Base-by-base conservation (phyloP, 179 eudicot species). In the Corrigiola litoralis region DNA sequence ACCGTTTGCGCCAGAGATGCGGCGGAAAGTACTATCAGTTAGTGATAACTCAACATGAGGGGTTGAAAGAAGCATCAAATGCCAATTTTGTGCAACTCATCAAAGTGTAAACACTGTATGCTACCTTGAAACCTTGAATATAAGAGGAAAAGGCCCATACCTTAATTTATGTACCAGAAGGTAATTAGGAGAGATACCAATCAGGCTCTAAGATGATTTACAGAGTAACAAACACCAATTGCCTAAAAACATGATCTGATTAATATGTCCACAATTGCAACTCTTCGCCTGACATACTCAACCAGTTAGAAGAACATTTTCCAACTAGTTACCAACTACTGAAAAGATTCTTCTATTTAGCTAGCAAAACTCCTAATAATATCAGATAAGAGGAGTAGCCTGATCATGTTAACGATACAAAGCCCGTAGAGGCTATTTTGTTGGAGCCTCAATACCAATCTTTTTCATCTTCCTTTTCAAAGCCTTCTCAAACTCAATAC, bases 401-500 rank as follows among this genome's bases (percentile, higher is more conserved):
- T 25, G 33, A 28, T 51, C 67, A 52, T 46, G 51, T 38, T 56
- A 38, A 33, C 20, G 21, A 23, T 18, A 25, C 33, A 24, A 59
- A 33, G 9, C 33, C 58, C 17, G 31, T 13, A 55, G 20, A 56
- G 17, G 25, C 68, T 63, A 69, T 38, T 33, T 56, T 23, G 36
- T 24, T 58, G 46, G 16, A 65, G 21, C 23, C 38, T 34, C 28
- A 9, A 53, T 45, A 1, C 32, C 46, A 29, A 16, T 64, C 64
- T 76, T 86, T 80, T 85, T 69, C 73, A 78, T 28, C 74, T 85
- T 90, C 34, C 77, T 61, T 53, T 85, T 52, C 79, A 90, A 60
- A 68, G 72, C 80, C 71, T 85, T 82, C 1, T 84, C 61, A 32
- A 90, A 87, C 44, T 84, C 81, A 5, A 4, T 24, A 24, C 75